Percentiles rank a stretch among this genome's conserved stretches.
Conservation (phyloP, 768 basidiomycete species). For the Boletus pseudopeckii region DNA sequence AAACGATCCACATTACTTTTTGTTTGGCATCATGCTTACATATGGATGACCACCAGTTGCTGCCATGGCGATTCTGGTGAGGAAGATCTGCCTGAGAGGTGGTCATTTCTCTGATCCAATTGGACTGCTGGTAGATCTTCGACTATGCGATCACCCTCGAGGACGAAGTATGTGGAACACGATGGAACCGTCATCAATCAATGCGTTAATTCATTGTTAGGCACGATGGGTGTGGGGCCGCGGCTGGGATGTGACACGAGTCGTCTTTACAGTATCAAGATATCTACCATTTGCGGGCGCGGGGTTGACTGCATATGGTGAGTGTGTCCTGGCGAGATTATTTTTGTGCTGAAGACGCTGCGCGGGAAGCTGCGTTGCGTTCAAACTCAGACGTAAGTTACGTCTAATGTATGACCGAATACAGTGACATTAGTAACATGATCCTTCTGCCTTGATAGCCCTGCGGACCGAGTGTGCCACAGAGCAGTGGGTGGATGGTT, state of each 20-base stretch:
- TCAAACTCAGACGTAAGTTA: conserved; percentile 1
- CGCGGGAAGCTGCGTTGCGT: conserved; percentile 1
- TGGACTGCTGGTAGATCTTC: neutral
- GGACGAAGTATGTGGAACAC: conserved; percentile 4
- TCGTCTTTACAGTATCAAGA: conserved; percentile 18
- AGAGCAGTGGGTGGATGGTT: conserved; percentile 6
- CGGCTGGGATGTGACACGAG: conserved; percentile 14
- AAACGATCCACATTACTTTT: neutral
- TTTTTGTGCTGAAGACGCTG: neutral
- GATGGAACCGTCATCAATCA: too few relatives aligned
- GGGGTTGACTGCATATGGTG: conserved; percentile 14
- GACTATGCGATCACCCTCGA: conserved; percentile 12
- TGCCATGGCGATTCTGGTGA: conserved; percentile 16
- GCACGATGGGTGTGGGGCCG: conserved; percentile 20
- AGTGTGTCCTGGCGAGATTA: neutral
- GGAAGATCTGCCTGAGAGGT: neutral
- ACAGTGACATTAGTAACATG: neutral
- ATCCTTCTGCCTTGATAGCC: neutral
- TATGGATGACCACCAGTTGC: conserved; percentile 3
- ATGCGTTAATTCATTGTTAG: neutral
- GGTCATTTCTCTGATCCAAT: neutral
- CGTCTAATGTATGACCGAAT: neutral
- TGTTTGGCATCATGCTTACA: neutral
- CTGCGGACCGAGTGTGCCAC: neutral
- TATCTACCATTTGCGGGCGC: conserved; percentile 17